Conservation (phyloP, 139 green algal species). For the Haematococcus lacustris region DNA sequence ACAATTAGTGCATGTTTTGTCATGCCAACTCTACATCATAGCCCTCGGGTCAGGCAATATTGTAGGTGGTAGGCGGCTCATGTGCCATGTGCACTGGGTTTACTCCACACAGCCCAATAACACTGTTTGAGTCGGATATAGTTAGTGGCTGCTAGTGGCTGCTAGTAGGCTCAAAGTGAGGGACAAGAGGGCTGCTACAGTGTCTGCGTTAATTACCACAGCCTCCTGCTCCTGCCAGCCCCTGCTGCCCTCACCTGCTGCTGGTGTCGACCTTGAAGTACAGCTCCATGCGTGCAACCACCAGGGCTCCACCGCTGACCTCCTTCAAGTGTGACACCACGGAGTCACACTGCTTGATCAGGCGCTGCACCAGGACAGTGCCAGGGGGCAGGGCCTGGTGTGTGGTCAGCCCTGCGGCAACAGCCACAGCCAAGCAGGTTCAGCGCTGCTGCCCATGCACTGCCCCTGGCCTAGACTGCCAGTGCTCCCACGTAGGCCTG, state of each 20-base stretch:
- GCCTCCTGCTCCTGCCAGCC: too few species aligned
- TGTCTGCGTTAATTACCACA: too few species aligned
- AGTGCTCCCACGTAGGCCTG: too few species aligned
- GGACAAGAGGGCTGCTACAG: too few species aligned
- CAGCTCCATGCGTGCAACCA: slow-evolving; percentile 30
- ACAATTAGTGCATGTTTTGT: too few species aligned
- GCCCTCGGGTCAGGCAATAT: too few species aligned
- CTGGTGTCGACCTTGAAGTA: slow-evolving; percentile 28
- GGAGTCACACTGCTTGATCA: slow-evolving; percentile 15
- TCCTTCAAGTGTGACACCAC: slow-evolving; percentile 27
- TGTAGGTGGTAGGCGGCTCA: neutral
- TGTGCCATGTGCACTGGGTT: neutral
- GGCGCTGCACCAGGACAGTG: slow-evolving; percentile 12
- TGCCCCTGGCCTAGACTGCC: too few species aligned
- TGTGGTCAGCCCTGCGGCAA: slow-evolving; percentile 9
- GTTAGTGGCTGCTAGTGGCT: neutral
- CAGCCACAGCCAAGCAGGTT: too few species aligned
- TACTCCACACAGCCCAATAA: too few species aligned
- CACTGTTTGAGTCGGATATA: neutral
- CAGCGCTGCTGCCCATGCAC: too few species aligned
- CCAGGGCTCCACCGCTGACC: slow-evolving; percentile 6
- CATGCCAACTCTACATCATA: too few species aligned
- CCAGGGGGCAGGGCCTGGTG: slow-evolving; percentile 11
- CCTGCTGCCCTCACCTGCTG: slow-evolving; percentile 11
- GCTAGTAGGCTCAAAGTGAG: neutral